Evolutionary conservation across 192 early-diverging fungal genomes (phyloP).

Genomic region (Geranomyces michiganensis): DNA sequence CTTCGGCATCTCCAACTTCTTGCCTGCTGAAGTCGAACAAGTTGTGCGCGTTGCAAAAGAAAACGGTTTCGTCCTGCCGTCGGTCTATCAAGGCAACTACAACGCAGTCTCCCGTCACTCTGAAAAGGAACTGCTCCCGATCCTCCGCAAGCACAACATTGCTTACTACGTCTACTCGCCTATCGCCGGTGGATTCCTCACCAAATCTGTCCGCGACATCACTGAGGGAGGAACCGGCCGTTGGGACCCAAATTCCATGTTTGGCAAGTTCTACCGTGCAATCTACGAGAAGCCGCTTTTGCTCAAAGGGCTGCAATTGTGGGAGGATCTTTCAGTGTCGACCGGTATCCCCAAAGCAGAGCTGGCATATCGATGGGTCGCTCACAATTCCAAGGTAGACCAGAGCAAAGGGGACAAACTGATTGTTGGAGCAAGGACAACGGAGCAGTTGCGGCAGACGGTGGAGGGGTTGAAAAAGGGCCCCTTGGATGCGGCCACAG

Average conservation of each 20-base stretch:
- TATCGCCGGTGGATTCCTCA: constrained; percentile 29
- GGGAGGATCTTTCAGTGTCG: constrained; percentile 6
- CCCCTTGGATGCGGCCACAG: constrained; percentile 6
- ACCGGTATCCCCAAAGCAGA: constrained; percentile 25
- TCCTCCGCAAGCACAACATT: constrained; percentile 26
- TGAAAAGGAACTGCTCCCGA: constrained; percentile 29
- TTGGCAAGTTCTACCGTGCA: constrained; percentile 14
- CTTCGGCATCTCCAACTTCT: constrained; percentile 34
- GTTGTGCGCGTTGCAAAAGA: constrained; percentile 23
- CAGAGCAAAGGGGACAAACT: constrained; percentile 7
- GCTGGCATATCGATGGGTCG: constrained; percentile 27
- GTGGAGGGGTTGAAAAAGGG: constrained; percentile 21
- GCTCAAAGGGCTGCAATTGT: constrained; percentile 10
- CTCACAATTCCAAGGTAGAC: constrained; percentile 17
- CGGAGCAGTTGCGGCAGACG: constrained; percentile 12
- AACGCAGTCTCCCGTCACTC: not conserved
- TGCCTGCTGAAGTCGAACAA: constrained; percentile 28
- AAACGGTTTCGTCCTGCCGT: constrained; percentile 22
- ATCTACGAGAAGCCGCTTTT: constrained; percentile 22
- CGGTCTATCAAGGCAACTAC: constrained; percentile 37
- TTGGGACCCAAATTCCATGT: constrained; percentile 13
- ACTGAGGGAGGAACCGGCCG: constrained; percentile 2
- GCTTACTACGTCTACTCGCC: constrained; percentile 32
- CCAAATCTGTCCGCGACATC: constrained; percentile 23
- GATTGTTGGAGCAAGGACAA: constrained; percentile 14